Evolutionary conservation across 2,329 filamentous ascomycete genomes (phyloP).

Genomic region (Fusarium coicis): DNA sequence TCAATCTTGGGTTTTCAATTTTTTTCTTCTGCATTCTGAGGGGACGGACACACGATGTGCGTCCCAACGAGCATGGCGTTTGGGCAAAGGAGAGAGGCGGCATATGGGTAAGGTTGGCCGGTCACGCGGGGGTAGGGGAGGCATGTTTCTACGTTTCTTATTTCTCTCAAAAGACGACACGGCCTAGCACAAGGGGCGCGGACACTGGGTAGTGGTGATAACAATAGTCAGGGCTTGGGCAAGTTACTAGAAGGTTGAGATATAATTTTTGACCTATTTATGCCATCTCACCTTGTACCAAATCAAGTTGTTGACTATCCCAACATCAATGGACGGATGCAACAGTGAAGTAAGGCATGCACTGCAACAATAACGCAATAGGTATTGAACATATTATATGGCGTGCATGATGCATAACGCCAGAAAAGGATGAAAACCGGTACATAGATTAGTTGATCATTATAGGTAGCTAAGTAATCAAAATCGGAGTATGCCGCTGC

Average conservation of each 20-base stretch:
- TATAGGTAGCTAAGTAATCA: not conserved
- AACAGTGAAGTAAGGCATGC: not conserved
- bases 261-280: not conserved
- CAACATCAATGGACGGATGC: not conserved
- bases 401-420: not conserved
- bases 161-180: conserved; percentile 25
- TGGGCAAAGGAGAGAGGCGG: conserved; percentile 40
- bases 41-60: conserved; percentile 35
- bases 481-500: not conserved
- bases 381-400: not conserved
- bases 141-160: conserved; percentile 24
- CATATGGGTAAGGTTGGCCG: conserved; percentile 31
- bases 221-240: not conserved
- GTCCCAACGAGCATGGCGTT: conserved; percentile 49
- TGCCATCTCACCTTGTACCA: not conserved
- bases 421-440: not conserved
- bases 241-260: not conserved
- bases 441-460: not conserved
- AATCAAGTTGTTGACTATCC: not conserved
- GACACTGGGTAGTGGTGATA: not conserved
- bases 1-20: conserved; percentile 14
- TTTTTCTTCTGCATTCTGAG: conserved; percentile 38
- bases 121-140: conserved; percentile 17
- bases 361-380: not conserved
- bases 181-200: conserved; percentile 17